A percentile compares a stretch with the other conserved stretches of the same genome.
Evolutionary conservation across 768 basidiomycete genomes (phyloP).

Genomic region (Suillus clintonianus): DNA sequence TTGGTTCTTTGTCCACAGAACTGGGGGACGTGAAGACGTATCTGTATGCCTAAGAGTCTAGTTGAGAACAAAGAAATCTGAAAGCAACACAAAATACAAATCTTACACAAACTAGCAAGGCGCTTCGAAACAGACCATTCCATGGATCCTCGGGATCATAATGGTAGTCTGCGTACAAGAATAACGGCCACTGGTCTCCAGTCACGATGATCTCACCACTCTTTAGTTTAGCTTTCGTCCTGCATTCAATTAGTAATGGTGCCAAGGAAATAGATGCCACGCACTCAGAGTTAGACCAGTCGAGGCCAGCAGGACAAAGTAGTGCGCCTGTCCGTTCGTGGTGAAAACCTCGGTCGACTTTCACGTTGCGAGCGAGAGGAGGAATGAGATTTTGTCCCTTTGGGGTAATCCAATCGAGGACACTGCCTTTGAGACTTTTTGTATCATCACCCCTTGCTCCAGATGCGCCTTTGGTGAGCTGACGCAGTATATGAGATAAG

Average conservation of each 20-base stretch:
- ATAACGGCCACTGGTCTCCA: conserved; percentile 27
- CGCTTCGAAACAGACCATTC: conserved; percentile 25
- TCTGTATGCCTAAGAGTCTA: conserved; percentile 20
- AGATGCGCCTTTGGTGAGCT: conserved; percentile 28
- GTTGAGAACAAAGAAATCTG: neutral
- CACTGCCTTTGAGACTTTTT: conserved; percentile 18
- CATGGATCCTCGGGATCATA: no score
- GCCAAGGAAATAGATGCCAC: neutral
- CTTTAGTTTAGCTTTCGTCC: neutral
- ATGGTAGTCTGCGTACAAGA: conserved; percentile 18
- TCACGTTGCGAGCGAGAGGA: conserved; percentile 12
- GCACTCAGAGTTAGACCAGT: conserved; percentile 21
- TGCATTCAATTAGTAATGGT: neutral
- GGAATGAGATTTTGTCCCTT: conserved; percentile 12
- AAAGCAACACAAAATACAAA: neutral
- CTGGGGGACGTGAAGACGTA: conserved; percentile 34
- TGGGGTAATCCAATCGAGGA: conserved; percentile 28
- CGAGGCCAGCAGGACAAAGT: conserved; percentile 21
- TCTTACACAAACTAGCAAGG: conserved; percentile 21
- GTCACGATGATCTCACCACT: conserved; percentile 16
- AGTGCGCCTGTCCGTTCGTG: conserved; percentile 20
- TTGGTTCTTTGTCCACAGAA: conserved; percentile 27
- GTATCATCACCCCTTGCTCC: conserved; percentile 18
- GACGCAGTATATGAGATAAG: neutral
- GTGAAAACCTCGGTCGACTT: conserved; percentile 14